phyloP scores from a whole-genome alignment of 768 basidiomycete species.

The Lactifluus echinatus region DNA sequence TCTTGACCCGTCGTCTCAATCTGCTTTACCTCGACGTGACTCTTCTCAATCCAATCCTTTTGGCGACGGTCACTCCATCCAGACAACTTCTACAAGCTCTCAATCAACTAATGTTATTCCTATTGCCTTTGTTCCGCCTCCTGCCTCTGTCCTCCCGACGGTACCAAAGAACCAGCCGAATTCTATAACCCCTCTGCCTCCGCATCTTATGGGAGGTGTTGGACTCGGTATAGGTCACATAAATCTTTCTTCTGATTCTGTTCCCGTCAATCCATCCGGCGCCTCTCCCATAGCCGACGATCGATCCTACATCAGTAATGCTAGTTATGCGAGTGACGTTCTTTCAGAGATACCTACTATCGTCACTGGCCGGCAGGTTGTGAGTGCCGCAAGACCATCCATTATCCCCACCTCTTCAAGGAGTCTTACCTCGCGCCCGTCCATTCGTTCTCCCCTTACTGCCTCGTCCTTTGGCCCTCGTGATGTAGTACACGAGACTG shows the following conservation, averaged over 20 bases:
- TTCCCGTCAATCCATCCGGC: slow-evolving; percentile 31
- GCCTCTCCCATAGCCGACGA: slow-evolving; percentile 48
- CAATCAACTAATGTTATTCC: slow-evolving; percentile 82
- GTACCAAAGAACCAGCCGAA: slow-evolving; percentile 9
- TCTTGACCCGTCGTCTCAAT: slow-evolving; percentile 41
- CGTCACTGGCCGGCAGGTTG: slow-evolving; percentile 64
- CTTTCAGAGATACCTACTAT: slow-evolving; percentile 77
- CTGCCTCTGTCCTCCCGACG: slow-evolving; percentile 34
- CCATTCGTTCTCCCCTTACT: slow-evolving; percentile 59
- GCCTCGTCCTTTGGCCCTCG: slow-evolving; percentile 61
- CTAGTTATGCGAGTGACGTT: slow-evolving; percentile 71
- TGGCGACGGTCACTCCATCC: slow-evolving; percentile 68
- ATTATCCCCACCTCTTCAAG: slow-evolving; percentile 39
- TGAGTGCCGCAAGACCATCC: slow-evolving; percentile 72
- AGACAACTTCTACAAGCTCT: slow-evolving; percentile 62
- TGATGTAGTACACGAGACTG: slow-evolving; percentile 47
- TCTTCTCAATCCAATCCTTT: slow-evolving; percentile 57
- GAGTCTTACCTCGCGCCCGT: slow-evolving; percentile 39
- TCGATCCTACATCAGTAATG: slow-evolving; percentile 65
- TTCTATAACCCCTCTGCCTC: slow-evolving; percentile 37
- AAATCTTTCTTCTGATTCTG: slow-evolving; percentile 45
- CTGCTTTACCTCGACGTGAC: slow-evolving; percentile 22
- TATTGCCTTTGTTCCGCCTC: slow-evolving; percentile 62
- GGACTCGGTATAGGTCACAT: slow-evolving; percentile 56
- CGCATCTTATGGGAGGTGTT: slow-evolving; percentile 50